These are phyloP conservation scores for Penicillium riverlandense DNA, from an alignment of 495 filamentous ascomycete genomes.

Conservation along the genomic window DNA sequence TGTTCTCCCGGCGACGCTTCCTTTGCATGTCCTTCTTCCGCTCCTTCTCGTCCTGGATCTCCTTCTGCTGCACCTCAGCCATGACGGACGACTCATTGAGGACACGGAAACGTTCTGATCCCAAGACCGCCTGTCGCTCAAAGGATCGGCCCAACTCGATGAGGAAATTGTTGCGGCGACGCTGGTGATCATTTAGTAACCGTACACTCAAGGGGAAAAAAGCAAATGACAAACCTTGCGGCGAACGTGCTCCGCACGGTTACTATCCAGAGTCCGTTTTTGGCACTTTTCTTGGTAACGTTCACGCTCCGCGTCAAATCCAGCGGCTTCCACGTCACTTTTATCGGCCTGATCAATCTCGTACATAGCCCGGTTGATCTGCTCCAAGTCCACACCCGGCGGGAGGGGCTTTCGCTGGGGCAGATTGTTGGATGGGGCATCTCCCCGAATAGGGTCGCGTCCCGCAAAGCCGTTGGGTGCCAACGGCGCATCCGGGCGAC, in stretches of 20 bases:
- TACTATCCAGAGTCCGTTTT: conserved; percentile 57
- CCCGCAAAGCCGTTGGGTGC: conserved; percentile 13
- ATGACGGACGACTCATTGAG: conserved; percentile 61
- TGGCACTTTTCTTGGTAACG: conserved; percentile 44
- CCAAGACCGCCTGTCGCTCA: conserved; percentile 43
- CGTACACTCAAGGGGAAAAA: conserved; percentile 6
- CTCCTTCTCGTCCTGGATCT: conserved; percentile 92
- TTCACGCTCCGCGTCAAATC: conserved; percentile 51
- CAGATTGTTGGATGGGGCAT: not conserved
- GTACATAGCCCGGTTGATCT: conserved; percentile 53
- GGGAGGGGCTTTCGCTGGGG: conserved; percentile 16
- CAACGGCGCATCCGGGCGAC: not conserved
- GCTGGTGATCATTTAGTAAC: conserved; percentile 30
- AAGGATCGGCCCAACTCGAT: conserved; percentile 45
- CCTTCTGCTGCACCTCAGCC: conserved; percentile 78
- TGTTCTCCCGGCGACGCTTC: conserved; percentile 93
- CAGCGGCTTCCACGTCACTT: conserved; percentile 58
- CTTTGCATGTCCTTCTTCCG: conserved; percentile 99
- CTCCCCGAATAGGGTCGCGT: conserved; percentile 2
- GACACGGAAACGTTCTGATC: conserved; percentile 47
- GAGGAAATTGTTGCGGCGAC: conserved; percentile 46
- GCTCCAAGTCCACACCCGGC: conserved; percentile 50
- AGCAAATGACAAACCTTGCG: conserved; percentile 40
- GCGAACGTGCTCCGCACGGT: conserved; percentile 47
- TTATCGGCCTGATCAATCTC: conserved; percentile 61